A percentile compares a stretch with the other conserved stretches of the same genome.
These are phyloP conservation scores for Patellifolia procumbens DNA, from an alignment of 179 eudicot species.

Conservation along the genomic window DNA sequence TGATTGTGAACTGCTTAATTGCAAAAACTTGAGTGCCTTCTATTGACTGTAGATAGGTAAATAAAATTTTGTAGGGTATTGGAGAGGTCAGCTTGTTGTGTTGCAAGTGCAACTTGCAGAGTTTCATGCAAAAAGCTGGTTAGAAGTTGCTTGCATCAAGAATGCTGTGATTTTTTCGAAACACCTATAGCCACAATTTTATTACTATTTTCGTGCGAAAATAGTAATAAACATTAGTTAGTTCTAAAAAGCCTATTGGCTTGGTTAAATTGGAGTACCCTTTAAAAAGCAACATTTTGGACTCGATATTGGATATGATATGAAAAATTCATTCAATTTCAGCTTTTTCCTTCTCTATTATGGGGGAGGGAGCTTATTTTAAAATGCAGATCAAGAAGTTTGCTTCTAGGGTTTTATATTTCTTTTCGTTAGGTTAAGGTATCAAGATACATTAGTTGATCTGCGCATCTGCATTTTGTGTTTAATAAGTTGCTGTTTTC, in stretches of 20 bases:
- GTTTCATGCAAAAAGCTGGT: neutral
- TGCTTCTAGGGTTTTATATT: neutral
- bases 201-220: neutral
- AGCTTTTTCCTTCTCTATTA: neutral
- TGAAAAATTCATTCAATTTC: neutral
- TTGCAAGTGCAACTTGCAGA: neutral
- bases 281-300: neutral
- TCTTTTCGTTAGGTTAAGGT: neutral
- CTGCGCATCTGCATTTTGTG: neutral
- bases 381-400: neutral
- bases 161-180: neutral
- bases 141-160: neutral
- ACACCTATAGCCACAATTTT: neutral
- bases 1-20: neutral
- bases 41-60: neutral
- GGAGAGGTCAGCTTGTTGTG: neutral
- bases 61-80: neutral
- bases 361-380: neutral
- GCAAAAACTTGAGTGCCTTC: neutral
- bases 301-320: neutral
- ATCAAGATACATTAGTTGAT: neutral
- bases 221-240: neutral
- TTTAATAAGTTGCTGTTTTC: neutral
- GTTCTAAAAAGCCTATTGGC: neutral
- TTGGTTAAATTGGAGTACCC: neutral